Base-by-base conservation (phyloP, 768 basidiomycete genomes). In the Mycena maculata region DNA sequence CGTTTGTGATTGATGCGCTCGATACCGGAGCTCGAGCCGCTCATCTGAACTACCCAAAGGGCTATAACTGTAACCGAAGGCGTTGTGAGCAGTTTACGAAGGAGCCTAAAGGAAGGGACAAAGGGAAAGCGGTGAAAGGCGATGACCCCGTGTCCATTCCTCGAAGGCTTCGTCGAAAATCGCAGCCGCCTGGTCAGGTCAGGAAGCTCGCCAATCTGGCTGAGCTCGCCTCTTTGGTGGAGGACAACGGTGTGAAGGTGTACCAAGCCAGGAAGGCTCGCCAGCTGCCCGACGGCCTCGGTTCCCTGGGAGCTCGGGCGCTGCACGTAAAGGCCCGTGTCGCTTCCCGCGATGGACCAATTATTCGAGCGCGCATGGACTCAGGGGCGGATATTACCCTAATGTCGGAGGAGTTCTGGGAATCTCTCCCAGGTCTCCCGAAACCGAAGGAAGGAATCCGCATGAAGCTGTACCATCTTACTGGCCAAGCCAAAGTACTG, bases 211-310 rank as follows among this genome's bases (percentile, higher is more conserved):
- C 36, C n/a, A 27, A 15, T 15, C 9, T n/a, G 8, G 59, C 25
- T 13, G 44, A 41, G 36, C 28, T 28, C 49, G 2, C 28, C 16
- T 4, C 10, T 11, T 41, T 15, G 16, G 3, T 49, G 83, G 77
- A 4, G 11, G 20, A 41, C 5, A 15, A 12, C 15, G 36, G 38
- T 5, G 28, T 20, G 12, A 45, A 23, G 44, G 22, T 59, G 4
- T 44, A 31, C 16, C 5, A 12, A 23, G 57, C 79, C 83, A 65
- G 75, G 30, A 63, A 63, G 27, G 49, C 49, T 10, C 39, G 61
- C 2, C 61, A 63, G 10, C 45, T 64, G 6, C 54, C 63, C 20
- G 53, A 49, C 20, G 54, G 54, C 8, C 23, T 64, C 7, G 54
- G 54, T 1, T 54, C 63, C 2, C 33, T 48, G 1, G 63, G 63